Conservation (phyloP, 805 yeast genomes). For the Teunomyces gatunensis region DNA sequence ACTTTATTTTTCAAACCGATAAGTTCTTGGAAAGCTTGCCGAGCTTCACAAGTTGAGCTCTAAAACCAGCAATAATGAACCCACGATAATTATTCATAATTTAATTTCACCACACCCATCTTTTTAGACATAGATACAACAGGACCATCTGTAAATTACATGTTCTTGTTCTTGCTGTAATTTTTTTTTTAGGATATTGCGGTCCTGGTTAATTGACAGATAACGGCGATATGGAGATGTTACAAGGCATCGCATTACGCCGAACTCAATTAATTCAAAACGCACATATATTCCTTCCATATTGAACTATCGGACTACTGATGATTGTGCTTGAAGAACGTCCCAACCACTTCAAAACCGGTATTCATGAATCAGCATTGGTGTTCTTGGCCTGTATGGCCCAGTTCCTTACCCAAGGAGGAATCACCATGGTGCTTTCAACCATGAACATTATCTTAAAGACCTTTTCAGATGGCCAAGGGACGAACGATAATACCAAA, state of each 20-base stretch:
- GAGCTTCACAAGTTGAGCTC: not conserved
- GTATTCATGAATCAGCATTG: slow-evolving; percentile 23
- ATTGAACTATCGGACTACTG: not conserved
- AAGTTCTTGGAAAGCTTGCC: slow-evolving; percentile 34
- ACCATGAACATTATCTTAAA: slow-evolving; percentile 35
- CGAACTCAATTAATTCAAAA: not conserved
- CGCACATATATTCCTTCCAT: too few relatives aligned
- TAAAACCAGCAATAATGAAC: not conserved
- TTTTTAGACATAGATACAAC: too few relatives aligned
- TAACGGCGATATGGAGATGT: not conserved
- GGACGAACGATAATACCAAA: slow-evolving; percentile 5
- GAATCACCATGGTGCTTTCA: slow-evolving; percentile 36
- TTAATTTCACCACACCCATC: too few relatives aligned
- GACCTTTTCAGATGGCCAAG: slow-evolving; percentile 16
- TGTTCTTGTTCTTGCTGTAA: too few relatives aligned
- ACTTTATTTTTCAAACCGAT: slow-evolving; percentile 58
- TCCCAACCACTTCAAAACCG: slow-evolving; percentile 17
- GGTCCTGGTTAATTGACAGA: not conserved
- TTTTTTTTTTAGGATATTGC: not conserved
- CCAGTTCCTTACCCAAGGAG: slow-evolving; percentile 37
- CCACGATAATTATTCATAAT: not conserved
- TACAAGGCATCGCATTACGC: not conserved
- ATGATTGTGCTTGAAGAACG: slow-evolving; percentile 6
- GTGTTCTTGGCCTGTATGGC: slow-evolving; percentile 26
- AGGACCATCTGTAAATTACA: too few relatives aligned